phyloP scores from a whole-genome alignment of 768 basidiomycete genomes.

The Postia placenta region DNA sequence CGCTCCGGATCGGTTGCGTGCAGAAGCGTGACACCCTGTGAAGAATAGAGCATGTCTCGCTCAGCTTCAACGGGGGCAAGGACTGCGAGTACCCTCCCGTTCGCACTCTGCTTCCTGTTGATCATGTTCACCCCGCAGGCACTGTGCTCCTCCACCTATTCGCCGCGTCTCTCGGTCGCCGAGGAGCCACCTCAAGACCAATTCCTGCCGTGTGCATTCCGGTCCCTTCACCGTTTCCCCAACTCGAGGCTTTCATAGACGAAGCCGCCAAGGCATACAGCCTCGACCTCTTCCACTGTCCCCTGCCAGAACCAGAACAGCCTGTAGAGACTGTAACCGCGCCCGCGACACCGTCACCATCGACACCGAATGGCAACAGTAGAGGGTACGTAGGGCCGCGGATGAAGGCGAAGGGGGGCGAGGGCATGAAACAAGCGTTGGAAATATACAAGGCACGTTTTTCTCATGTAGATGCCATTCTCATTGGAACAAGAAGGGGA shows the following conservation, averaged over 20 bases:
- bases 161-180: slow-evolving; percentile 60
- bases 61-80: slow-evolving; percentile 99
- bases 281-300: slow-evolving; percentile 65
- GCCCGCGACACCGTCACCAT: slow-evolving; percentile 22
- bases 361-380: slow-evolving; percentile 15
- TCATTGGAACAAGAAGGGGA: slow-evolving; percentile 82
- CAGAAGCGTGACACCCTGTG: neutral
- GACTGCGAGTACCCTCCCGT: slow-evolving; percentile 61
- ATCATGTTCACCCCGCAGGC: slow-evolving; percentile 45
- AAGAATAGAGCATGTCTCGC: slow-evolving; percentile 65
- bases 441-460: slow-evolving; percentile 62
- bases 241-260: slow-evolving; percentile 79
- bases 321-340: slow-evolving; percentile 45
- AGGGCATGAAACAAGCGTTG: slow-evolving; percentile 77
- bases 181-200: slow-evolving; percentile 33
- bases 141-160: slow-evolving; percentile 93
- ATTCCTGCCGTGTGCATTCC: slow-evolving; percentile 83
- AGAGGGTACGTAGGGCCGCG: neutral
- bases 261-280: slow-evolving; percentile 55
- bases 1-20: neutral
- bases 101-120: neutral
- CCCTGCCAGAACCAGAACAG: slow-evolving; percentile 24
- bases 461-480: slow-evolving; percentile 68
- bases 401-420: slow-evolving; percentile 38
- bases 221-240: slow-evolving; percentile 79